Percentiles rank a stretch among this genome's conserved stretches.
These are phyloP conservation scores for Zygotorulaspora chibaensis DNA, from an alignment of 805 yeast genomes.

Conservation along the genomic window DNA sequence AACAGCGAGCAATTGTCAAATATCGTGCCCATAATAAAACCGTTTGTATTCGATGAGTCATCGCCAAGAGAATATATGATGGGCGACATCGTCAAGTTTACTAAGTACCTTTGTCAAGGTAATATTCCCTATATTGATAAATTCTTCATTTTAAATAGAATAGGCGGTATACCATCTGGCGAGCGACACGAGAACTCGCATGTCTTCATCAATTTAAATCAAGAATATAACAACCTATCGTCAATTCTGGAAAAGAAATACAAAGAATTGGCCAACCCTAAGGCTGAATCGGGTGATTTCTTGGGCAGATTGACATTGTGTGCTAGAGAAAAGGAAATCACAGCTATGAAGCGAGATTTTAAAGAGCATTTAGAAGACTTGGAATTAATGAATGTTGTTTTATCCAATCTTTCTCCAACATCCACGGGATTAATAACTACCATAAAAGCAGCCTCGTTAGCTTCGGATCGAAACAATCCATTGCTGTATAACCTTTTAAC, in stretches of 20 bases:
- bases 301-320: constrained; percentile 19
- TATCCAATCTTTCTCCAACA: constrained; percentile 48
- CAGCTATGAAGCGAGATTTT: constrained; percentile 8
- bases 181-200: constrained; percentile 81
- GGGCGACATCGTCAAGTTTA: constrained; percentile 36
- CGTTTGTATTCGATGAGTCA: constrained; percentile 59
- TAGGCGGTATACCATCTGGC: constrained; percentile 88
- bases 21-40: constrained; percentile 50
- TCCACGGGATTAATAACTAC: constrained; percentile 88
- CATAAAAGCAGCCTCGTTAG: constrained; percentile 60
- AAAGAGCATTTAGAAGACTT: constrained; percentile 65
- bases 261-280: constrained; percentile 6
- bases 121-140: constrained; percentile 57
- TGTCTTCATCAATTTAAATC: constrained; percentile 78
- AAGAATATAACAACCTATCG: constrained; percentile 47
- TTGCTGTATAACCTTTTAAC: constrained; percentile 85
- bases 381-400: constrained; percentile 50
- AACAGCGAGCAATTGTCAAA: constrained; percentile 16
- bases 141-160: constrained; percentile 67
- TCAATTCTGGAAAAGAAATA: constrained; percentile 10
- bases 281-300: constrained; percentile 19
- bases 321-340: constrained; percentile 17
- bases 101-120: constrained; percentile 34
- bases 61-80: constrained; percentile 41
- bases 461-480: constrained; percentile 57